Conservation (phyloP, 148 eudicot genomes). For the Cornus suecica region DNA sequence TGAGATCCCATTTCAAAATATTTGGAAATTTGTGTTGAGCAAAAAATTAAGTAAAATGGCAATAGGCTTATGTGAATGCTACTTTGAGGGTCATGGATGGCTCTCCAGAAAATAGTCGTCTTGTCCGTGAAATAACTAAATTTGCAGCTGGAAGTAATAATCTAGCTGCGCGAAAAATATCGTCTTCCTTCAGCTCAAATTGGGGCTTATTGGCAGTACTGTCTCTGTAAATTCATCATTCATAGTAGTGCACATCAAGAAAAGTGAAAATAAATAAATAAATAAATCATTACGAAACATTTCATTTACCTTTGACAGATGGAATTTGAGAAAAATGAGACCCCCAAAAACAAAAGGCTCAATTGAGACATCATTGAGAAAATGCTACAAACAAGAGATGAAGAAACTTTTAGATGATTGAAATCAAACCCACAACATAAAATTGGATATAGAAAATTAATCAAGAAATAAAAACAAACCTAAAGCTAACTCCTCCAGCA, state of each 20-base stretch:
- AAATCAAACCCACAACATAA: background rate
- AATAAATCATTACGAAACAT: background rate
- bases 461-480: conserved; percentile 35
- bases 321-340: conserved; percentile 44
- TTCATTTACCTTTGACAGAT: conserved; percentile 49
- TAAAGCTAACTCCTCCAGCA: conserved; percentile 55
- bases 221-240: conserved; percentile 31
- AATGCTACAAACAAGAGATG: conserved; percentile 43
- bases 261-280: background rate
- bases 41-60: background rate
- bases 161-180: conserved; percentile 56
- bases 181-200: conserved; percentile 64
- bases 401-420: background rate
- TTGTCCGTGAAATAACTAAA: conserved; percentile 52
- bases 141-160: conserved; percentile 68
- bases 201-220: conserved; percentile 24
- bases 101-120: conserved; percentile 85
- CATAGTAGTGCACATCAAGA: background rate
- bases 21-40: background rate
- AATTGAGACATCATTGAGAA: conserved; percentile 70
- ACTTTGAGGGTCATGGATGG: conserved; percentile 93
- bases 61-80: conserved; percentile 5
- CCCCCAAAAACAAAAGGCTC: conserved; percentile 59
- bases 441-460: background rate
- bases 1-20: background rate